Conservation (phyloP, 148 eudicot genomes). For the Camellia japonica region DNA sequence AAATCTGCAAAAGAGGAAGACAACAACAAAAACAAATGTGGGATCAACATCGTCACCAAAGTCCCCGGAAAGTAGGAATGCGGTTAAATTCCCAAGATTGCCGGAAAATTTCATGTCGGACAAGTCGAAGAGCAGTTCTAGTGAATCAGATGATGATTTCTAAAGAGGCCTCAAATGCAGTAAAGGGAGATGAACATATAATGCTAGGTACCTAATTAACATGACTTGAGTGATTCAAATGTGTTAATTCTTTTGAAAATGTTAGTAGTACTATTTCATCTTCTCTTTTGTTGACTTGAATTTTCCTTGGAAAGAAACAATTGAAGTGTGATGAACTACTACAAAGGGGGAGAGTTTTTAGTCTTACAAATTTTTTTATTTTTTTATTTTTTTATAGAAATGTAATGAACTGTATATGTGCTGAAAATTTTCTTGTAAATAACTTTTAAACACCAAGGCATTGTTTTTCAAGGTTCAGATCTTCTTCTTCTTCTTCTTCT, state of each 20-base stretch:
- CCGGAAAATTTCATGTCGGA: conserved; percentile 72
- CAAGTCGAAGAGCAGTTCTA: conserved; percentile 38
- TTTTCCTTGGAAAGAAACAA: background rate
- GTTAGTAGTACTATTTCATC: background rate
- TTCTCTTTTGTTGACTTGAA: background rate
- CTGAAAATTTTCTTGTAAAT: too few relatives aligned
- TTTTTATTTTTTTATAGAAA: too few relatives aligned
- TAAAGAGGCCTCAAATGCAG: conserved; percentile 11
- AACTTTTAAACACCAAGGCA: too few relatives aligned
- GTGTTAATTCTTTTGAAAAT: background rate
- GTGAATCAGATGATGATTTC: conserved; percentile 49
- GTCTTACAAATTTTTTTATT: background rate
- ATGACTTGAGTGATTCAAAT: background rate
- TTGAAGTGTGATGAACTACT: background rate
- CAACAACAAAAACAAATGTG: conserved; percentile 10
- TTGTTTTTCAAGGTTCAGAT: too few relatives aligned
- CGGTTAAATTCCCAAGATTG: conserved; percentile 67
- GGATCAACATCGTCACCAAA: conserved; percentile 26
- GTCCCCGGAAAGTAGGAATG: conserved; percentile 36
- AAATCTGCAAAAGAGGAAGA: conserved; percentile 50
- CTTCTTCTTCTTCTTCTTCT: too few relatives aligned
- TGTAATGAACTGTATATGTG: too few relatives aligned
- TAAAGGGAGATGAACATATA: conserved; percentile 15
- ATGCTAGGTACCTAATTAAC: background rate
- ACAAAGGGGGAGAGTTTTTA: background rate